Evolutionary conservation across 768 basidiomycete species (phyloP).

Genomic region (Termitomyces sp.): DNA sequence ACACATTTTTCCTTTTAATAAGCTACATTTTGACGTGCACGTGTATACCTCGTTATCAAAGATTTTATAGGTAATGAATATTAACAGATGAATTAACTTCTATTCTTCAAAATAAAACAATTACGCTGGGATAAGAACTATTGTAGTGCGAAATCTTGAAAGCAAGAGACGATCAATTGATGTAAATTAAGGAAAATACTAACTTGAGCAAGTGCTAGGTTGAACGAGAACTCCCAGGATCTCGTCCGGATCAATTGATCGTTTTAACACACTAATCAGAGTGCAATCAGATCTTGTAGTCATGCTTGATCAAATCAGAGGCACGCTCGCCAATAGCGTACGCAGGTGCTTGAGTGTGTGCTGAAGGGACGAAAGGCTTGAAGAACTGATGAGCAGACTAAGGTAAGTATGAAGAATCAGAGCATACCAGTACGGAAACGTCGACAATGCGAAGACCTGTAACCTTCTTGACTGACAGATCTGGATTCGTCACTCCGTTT

Average conservation of each 20-base stretch:
- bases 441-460: constrained; percentile 27
- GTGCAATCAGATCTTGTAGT: background rate
- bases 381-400: background rate
- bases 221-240: background rate
- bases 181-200: background rate
- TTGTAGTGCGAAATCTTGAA: background rate
- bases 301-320: constrained; percentile 10
- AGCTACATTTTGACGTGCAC: background rate
- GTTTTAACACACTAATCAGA: background rate
- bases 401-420: background rate
- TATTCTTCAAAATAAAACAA: background rate
- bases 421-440: constrained; percentile 26
- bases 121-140: background rate
- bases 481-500: constrained; percentile 26
- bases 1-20: background rate
- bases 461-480: constrained; percentile 25
- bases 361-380: constrained; percentile 13
- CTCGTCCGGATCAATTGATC: background rate
- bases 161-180: background rate
- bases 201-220: background rate
- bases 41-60: background rate
- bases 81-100: background rate
- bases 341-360: constrained; percentile 10
- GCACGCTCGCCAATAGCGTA: constrained; percentile 13
- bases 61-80: background rate